Evolutionary conservation across 495 filamentous ascomycete species (phyloP), one percentile per base, ranked within the genome.

Genomic region (Aspergillus funiculosus): DNA sequence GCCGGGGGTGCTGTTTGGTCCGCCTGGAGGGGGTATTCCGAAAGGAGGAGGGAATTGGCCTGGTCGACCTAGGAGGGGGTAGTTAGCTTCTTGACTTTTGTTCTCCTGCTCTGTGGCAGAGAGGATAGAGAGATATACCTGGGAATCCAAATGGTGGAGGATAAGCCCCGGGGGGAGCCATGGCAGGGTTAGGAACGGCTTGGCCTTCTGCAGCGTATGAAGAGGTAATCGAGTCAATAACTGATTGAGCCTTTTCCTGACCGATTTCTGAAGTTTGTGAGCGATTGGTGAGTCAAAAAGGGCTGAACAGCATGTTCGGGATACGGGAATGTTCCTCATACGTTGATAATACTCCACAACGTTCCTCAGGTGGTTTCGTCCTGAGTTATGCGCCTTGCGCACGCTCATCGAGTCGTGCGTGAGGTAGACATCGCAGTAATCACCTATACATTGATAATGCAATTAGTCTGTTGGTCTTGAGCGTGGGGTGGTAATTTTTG

Each of bases 331-430:
- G 30, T n/a, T 31, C 27, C 30, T 60, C 74, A 37, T 75, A 92
- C 88, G 87, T 71, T 96, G 89, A 69, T 99, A 99, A 72, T 99
- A 99, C 51, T 95, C 89, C 54, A 95, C 80, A 9, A 98, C 92
- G 64, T 98, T 98, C 50, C 94, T 85, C 37, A 97, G 74, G 60
- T 98, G 92, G 69, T 98, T 98, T 35, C 91, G 80, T 47, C 92
- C 92, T 57, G 79, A 85, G 74, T 98, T 98, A 69, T 98, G 92
- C 11, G 92, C 92, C 71, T 96, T 96, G 59, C 92, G 87, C 60
- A 98, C 92, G 72, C 87, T 94, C 90, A 97, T 98, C 10, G 87
- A 94, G 81, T 98, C 94, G 76, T 98, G 92, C 46, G 94, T 98
- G 54, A 98, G 86, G 77, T 98, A 98, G 66, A 98, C 94, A 83